Conservation (phyloP, 176 grass and related monocot species). For the Phoenix dactylifera region DNA sequence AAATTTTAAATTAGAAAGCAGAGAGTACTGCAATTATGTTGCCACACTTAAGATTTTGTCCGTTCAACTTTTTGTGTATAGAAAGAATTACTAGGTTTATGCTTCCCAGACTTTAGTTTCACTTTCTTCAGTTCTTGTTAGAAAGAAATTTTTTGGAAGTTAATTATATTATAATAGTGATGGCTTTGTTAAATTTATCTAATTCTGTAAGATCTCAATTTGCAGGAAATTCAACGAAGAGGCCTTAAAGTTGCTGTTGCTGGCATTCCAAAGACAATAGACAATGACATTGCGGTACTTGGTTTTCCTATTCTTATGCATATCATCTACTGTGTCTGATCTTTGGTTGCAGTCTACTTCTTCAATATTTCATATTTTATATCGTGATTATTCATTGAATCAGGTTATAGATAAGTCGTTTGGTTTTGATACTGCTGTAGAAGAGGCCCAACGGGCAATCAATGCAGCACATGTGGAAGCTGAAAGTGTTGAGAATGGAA, state of each 20-base stretch:
- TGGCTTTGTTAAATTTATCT: too few relatives aligned
- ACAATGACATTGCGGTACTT: slow-evolving; percentile 88
- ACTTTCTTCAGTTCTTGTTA: too few relatives aligned
- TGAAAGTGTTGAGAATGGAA: slow-evolving; percentile 95
- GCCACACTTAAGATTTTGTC: too few relatives aligned
- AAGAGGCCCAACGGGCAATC: slow-evolving; percentile 93
- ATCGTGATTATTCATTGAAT: neutral
- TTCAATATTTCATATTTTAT: too few relatives aligned
- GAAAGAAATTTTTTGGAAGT: too few relatives aligned
- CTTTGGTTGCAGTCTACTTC: too few relatives aligned
- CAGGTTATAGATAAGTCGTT: slow-evolving; percentile 99
- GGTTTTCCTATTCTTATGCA: neutral
- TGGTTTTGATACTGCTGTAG: slow-evolving; percentile 96
- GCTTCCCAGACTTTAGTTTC: too few relatives aligned
- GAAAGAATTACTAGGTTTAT: too few relatives aligned
- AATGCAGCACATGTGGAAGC: slow-evolving; percentile 99
- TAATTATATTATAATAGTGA: too few relatives aligned
- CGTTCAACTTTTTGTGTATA: too few relatives aligned
- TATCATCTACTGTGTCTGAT: too few relatives aligned
- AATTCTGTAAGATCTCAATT: neutral
- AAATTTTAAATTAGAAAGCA: neutral
- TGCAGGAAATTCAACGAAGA: slow-evolving; percentile 67
- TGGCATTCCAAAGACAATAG: slow-evolving; percentile 95
- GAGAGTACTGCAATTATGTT: too few relatives aligned
- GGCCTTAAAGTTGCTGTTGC: slow-evolving; percentile 77